phyloP scores from a whole-genome alignment of 768 basidiomycete species.

The Ephemerocybe angulata region DNA sequence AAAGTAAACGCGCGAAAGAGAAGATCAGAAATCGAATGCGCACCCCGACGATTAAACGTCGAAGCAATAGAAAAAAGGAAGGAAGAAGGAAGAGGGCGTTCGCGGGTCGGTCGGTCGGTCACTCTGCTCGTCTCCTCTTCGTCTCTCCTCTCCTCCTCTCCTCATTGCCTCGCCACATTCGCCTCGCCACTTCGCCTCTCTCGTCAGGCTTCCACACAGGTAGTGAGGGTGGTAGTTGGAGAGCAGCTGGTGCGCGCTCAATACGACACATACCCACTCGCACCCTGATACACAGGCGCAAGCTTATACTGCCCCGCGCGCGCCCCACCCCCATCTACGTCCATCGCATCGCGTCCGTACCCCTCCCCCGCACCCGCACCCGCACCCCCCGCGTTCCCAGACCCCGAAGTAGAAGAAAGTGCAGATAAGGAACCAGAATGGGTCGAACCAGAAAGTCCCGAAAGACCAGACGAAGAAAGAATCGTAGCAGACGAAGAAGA shows the following conservation, averaged over 20 bases:
- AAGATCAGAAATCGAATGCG: not conserved
- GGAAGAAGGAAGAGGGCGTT: not conserved
- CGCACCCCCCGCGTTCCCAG: not conserved
- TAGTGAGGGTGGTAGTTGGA: no score
- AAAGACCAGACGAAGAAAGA: not conserved
- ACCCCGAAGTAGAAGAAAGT: not conserved
- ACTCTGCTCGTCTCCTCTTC: no score
- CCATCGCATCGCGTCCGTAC: not conserved
- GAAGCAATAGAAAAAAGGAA: not conserved
- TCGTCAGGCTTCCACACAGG: no score
- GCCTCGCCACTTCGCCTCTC: no score
- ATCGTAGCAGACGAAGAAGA: conserved; percentile 1
- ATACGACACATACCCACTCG: conserved; percentile 1
- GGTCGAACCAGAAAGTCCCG: not conserved
- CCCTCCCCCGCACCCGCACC: not conserved
- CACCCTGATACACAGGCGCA: not conserved
- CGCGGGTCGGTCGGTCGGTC: no score
- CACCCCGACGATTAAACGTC: not conserved
- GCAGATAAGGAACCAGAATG: not conserved
- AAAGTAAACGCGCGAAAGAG: not conserved
- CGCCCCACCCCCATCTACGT: not conserved
- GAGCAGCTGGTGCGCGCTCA: no score
- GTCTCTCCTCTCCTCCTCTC: no score
- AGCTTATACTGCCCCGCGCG: not conserved
- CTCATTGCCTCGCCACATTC: no score